Percentiles rank a stretch among this genome's conserved stretches.
These are phyloP conservation scores for Carex kokanica DNA, from an alignment of 176 grass and related monocot species.

Conservation along the genomic window DNA sequence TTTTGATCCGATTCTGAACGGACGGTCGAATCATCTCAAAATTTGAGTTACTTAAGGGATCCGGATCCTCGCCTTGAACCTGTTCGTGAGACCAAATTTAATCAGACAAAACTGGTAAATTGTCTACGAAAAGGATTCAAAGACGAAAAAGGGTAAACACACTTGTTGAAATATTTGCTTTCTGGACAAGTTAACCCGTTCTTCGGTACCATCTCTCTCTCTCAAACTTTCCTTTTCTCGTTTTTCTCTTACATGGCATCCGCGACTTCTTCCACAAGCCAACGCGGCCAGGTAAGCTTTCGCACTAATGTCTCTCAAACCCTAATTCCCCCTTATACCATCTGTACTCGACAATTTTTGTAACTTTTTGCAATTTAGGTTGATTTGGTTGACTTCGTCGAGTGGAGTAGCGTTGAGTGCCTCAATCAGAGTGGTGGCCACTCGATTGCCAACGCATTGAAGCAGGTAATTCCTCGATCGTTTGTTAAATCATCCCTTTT, in stretches of 20 bases:
- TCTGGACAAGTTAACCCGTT: background rate
- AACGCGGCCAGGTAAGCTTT: background rate
- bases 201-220: background rate
- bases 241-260: slow-evolving; percentile 7
- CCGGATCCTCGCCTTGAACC: no score
- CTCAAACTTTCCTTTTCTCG: background rate
- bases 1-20: no score
- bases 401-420: slow-evolving; percentile 97
- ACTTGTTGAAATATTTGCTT: slow-evolving; percentile 2
- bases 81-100: slow-evolving; percentile 9
- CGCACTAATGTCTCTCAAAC: slow-evolving; percentile 5
- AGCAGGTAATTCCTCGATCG: slow-evolving; percentile 41
- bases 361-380: slow-evolving; percentile 54
- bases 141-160: background rate
- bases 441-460: slow-evolving; percentile 61
- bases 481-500: background rate
- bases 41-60: no score
- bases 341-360: background rate
- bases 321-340: slow-evolving; percentile 37
- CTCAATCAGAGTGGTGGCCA: slow-evolving; percentile 85
- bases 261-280: background rate
- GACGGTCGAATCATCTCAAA: no score
- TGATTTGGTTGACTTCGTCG: slow-evolving; percentile 95
- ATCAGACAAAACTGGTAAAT: slow-evolving; percentile 36
- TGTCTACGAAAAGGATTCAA: background rate